Evolutionary conservation across 441 rosid species (phyloP).

Genomic region (Biscutella auriculata): DNA sequence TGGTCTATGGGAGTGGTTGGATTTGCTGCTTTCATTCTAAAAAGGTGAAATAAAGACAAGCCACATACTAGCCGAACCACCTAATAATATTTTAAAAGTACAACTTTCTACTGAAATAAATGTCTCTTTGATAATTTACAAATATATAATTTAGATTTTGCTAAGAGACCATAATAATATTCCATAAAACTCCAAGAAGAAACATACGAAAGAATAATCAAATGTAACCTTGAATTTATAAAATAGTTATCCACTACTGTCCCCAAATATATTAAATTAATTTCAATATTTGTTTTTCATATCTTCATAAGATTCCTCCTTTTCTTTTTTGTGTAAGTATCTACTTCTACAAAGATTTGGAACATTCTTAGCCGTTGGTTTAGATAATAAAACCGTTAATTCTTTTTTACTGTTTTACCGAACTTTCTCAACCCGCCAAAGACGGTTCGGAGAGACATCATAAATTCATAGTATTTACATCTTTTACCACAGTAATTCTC

Average conservation of each 20-base stretch:
- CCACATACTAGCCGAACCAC: conserved; percentile 23
- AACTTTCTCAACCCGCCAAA: conserved; percentile 34
- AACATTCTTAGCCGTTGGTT: conserved; percentile 16
- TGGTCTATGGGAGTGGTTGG: conserved; percentile 30
- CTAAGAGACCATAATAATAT: conserved; percentile 5
- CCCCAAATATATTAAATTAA: not conserved
- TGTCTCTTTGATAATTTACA: conserved; percentile 14
- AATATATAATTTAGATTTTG: conserved; percentile 1
- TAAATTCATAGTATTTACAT: conserved; percentile 36
- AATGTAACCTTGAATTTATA: not conserved
- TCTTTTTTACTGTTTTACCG: conserved; percentile 23
- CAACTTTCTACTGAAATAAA: conserved; percentile 23
- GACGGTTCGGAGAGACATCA: conserved; percentile 22
- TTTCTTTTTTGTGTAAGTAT: conserved; percentile 4
- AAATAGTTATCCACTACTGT: not conserved
- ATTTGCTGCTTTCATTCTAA: conserved; percentile 29
- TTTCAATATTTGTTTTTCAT: not conserved
- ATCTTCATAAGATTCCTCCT: not conserved
- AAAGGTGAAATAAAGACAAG: conserved; percentile 27
- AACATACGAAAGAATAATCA: conserved; percentile 24
- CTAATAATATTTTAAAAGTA: conserved; percentile 14
- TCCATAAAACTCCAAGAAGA: conserved; percentile 17
- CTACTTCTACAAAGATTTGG: not conserved
- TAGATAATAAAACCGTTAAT: not conserved
- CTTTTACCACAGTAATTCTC: conserved; percentile 22